phyloP scores from a whole-genome alignment of 2,329 filamentous ascomycete genomes.

The Cladobotryum mycophilum region DNA sequence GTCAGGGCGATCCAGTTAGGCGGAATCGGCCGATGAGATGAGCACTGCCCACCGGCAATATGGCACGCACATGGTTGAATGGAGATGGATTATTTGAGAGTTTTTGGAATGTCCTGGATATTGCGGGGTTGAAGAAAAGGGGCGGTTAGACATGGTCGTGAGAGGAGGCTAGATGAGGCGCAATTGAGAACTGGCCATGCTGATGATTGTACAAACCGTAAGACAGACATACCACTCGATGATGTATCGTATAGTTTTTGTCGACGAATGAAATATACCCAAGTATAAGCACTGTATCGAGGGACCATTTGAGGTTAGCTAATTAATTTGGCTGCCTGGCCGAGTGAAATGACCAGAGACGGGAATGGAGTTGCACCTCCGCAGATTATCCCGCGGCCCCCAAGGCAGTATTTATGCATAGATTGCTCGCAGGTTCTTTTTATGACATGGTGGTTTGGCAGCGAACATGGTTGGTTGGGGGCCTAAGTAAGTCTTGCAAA shows the following conservation, averaged over 20 bases:
- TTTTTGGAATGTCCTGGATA: background rate
- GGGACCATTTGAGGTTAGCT: background rate
- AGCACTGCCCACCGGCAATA: background rate
- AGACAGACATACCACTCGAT: background rate
- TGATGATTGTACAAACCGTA: background rate
- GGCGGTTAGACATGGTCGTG: background rate
- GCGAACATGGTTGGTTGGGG: too few relatives aligned
- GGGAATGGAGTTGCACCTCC: too few relatives aligned
- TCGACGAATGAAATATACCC: background rate
- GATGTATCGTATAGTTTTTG: background rate
- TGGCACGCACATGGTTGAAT: background rate
- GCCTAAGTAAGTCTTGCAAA: too few relatives aligned
- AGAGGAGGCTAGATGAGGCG: background rate
- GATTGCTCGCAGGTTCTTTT: too few relatives aligned
- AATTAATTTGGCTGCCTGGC: background rate
- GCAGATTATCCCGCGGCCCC: too few relatives aligned
- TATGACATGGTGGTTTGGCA: too few relatives aligned
- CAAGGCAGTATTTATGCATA: too few relatives aligned
- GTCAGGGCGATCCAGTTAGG: background rate
- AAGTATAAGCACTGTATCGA: background rate
- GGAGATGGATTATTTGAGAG: background rate
- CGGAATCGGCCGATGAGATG: constrained; percentile 3
- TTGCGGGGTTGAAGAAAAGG: background rate
- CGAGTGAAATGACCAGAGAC: too few relatives aligned
- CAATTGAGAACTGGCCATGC: background rate